Evolutionary conservation across 2,329 filamentous ascomycete genomes (phyloP), one percentile per base, ranked within the genome.

Genomic region (Blastomyces gilchristii): DNA sequence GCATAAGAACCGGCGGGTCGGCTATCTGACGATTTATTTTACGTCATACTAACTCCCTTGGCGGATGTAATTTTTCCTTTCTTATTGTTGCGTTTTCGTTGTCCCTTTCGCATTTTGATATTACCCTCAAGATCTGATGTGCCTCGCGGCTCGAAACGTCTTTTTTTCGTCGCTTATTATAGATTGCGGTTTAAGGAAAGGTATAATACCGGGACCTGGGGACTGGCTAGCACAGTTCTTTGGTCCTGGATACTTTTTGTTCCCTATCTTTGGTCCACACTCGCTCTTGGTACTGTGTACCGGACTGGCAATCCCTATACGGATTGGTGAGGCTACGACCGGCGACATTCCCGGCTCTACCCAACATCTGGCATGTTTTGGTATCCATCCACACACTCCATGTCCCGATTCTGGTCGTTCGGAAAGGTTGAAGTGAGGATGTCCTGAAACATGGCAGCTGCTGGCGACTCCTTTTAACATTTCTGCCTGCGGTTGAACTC

Each of bases 1-100:
- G 76, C 76, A 78, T 77, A 74, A 77, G 72, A 74, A 77, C 75
- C 76, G 76, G 76, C 76, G 76, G 77, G 77, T 74, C 76, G 76
- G 77, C 76, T 78, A 70, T 75, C 69, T 78, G 76, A 76, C 76
- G 77, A 70, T 75, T 68, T 78, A 72, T 72, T 71, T 70, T 67
- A 69, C 71, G 47, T 64, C 57, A 61, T 53, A 63, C 65, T 69
- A 67, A 11, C 67, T 73, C 70, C 70, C 71, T 70, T 69, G 70
- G 71, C 66, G 68, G 70, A 73, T 70, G 70, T 69, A n/a, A 49
- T 69, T 67, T 70, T 39, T 8, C 69, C 66, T 71, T 74, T 66
- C 37, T 45, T 58, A 12, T 39, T 63, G 18, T 49, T 45, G 18
- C 57, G 57, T 45, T 59, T 49, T 45, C 59, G 59, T 65, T 62